Evolutionary conservation across 2,329 filamentous ascomycete genomes (phyloP), one percentile per base, ranked within the genome.

Genomic region (Blastomyces percursus): DNA sequence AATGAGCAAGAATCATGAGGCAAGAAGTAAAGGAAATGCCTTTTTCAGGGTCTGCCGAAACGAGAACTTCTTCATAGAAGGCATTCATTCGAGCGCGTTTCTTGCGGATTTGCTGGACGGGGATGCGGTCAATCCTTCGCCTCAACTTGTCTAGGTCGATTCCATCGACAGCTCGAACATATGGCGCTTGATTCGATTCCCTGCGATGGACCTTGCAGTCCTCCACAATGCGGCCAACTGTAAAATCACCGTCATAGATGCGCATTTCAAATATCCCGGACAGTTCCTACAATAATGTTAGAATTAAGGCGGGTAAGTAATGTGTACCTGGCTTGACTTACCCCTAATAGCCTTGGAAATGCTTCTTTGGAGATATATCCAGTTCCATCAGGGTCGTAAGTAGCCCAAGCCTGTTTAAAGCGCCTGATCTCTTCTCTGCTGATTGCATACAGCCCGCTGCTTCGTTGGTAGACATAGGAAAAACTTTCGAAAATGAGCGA

Each of bases 401-500:
- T 94, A 62, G 94, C 90, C 94, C 94, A 99, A 0, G 94, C 94
- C 77, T 97, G 91, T 76, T 99, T 99, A 83, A 96, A 99, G 5
- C 93, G 87, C 56, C 94, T 87, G 67, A 97, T 91, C 30, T 99
- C 94, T 69, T 96, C 91, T 67, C 94, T 84, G 70, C 91, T 95
- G 69, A 99, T 88, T 65, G 89, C 88, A 6, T 89, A 91, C 69
- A 96, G 82, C n/a, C 91, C 91, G 71, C 90, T 96, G 64, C 93
- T 96, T 66, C 91, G 86, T 77, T 99, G 95, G 74, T 97, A 99
- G 66, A 99, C 94, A 71, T 99, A 99, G 74, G 91, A 96, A 81
- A 99, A 99, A 76, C 92, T 97, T 79, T 99, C 94, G 77, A 95
- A 99, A 69, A 99, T 99, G 73, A 99, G 86, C 58, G 94, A 99